Conservation (phyloP, 2,329 filamentous ascomycete genomes). For the Trichoderma gracile region DNA sequence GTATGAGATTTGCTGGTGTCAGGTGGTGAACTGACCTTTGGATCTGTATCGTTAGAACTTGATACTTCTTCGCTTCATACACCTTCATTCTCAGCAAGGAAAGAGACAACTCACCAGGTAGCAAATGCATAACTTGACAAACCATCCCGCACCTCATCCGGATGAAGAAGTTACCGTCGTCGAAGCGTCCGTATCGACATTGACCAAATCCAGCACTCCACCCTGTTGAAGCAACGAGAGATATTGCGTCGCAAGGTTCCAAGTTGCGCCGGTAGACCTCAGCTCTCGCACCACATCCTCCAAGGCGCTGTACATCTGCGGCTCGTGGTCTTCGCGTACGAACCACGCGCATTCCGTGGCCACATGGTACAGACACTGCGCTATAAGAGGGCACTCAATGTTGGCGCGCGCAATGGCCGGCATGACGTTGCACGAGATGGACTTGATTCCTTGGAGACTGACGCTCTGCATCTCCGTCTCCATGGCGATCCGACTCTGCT, state of each 20-base stretch:
- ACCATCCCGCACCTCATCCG: not conserved
- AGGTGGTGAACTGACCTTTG: not conserved
- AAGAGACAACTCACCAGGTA: too few species aligned
- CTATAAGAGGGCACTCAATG: slow-evolving; percentile 13
- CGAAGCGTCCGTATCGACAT: not conserved
- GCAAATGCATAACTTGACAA: too few species aligned
- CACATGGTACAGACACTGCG: slow-evolving; percentile 14
- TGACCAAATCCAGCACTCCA: not conserved
- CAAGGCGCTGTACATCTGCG: slow-evolving; percentile 17
- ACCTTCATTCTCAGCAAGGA: too few species aligned
- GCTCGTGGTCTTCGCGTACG: slow-evolving; percentile 13
- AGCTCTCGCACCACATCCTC: slow-evolving; percentile 1
- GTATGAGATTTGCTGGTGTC: not conserved
- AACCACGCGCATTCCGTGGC: slow-evolving; percentile 21
- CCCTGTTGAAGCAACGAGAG: slow-evolving; percentile 2
- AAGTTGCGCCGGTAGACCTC: not conserved
- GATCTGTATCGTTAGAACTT: too few species aligned
- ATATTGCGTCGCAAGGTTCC: slow-evolving; percentile 11
- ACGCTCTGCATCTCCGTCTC: slow-evolving; percentile 18
- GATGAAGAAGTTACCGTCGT: slow-evolving; percentile 8
- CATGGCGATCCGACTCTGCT: slow-evolving; percentile 16
- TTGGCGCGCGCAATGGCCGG: slow-evolving; percentile 13
- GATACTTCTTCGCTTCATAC: too few species aligned
- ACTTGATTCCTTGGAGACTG: slow-evolving; percentile 10
- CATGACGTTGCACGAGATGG: not conserved